A percentile compares a stretch with the other conserved stretches of the same genome.
phyloP scores from a whole-genome alignment of 2,329 filamentous ascomycete species.

The Cladophialophora exuberans region DNA sequence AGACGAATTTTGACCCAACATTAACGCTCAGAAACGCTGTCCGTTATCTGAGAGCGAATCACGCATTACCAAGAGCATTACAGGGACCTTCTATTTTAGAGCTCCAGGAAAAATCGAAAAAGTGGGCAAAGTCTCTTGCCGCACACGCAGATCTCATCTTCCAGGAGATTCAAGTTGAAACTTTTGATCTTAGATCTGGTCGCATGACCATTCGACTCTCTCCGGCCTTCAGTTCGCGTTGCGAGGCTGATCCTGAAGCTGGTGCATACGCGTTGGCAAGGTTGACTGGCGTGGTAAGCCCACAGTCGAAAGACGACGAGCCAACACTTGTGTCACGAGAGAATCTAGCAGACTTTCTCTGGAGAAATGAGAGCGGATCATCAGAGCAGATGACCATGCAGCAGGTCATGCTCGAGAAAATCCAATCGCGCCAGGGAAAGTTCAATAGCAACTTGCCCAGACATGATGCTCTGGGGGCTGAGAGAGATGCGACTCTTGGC shows the following conservation, averaged over 20 bases:
- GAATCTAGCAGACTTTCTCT: constrained; percentile 20
- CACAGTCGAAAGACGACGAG: constrained; percentile 19
- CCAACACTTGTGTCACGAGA: constrained; percentile 21
- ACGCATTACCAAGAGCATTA: constrained; percentile 70
- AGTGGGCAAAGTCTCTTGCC: constrained; percentile 7
- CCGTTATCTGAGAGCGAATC: constrained; percentile 63
- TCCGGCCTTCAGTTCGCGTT: constrained; percentile 6
- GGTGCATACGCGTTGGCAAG: constrained; percentile 24
- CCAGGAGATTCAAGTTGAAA: constrained; percentile 6
- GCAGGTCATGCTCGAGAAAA: constrained; percentile 17
- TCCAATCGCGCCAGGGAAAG: background rate
- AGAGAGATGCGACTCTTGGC: background rate
- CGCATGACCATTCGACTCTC: constrained; percentile 19
- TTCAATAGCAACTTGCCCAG: background rate
- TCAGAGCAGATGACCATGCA: constrained; percentile 13
- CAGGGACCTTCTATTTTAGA: constrained; percentile 39
- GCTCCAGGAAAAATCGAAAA: constrained; percentile 14
- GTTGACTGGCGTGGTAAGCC: constrained; percentile 25
- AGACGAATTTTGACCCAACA: constrained; percentile 76
- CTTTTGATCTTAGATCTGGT: constrained; percentile 26
- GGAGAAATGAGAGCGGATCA: background rate
- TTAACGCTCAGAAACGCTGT: constrained; percentile 82
- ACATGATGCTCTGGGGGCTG: background rate
- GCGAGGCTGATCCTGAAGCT: constrained; percentile 15
- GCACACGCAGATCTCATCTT: constrained; percentile 13